Percentiles rank a stretch among this genome's conserved stretches.
Conservation (phyloP, 2,329 filamentous ascomycete genomes). For the Sphaerostilbella broomeana region DNA sequence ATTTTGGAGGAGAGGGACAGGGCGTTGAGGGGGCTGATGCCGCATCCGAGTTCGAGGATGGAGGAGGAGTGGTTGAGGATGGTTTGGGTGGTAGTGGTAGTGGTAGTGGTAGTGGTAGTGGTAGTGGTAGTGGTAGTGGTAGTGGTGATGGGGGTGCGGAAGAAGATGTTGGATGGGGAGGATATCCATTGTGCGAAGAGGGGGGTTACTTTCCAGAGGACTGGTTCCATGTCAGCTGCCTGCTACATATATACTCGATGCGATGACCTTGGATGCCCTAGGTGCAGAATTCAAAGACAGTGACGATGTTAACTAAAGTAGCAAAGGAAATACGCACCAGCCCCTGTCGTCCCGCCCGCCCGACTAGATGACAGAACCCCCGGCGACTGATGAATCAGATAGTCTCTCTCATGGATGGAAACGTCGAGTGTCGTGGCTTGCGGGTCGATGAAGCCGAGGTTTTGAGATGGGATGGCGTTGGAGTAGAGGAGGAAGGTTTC, state of each 20-base stretch:
- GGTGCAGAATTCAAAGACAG: too few relatives aligned
- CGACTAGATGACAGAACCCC: constrained; percentile 71
- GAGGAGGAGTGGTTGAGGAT: constrained; percentile 50
- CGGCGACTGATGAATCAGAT: constrained; percentile 77
- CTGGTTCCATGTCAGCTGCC: constrained; percentile 32
- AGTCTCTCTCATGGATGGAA: constrained; percentile 60
- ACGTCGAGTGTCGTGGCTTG: constrained; percentile 60
- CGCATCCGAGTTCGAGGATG: constrained; percentile 80
- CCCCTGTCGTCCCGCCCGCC: constrained; percentile 51
- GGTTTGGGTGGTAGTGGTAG: too few relatives aligned
- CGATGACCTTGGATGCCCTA: not conserved
- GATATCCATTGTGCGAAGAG: constrained; percentile 75
- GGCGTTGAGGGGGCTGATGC: constrained; percentile 74
- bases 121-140: not conserved
- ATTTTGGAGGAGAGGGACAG: constrained; percentile 59
- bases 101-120: too few relatives aligned
- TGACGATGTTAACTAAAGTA: too few relatives aligned
- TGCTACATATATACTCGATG: not conserved
- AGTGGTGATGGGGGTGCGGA: constrained; percentile 26
- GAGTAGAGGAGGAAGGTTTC: constrained; percentile 88
- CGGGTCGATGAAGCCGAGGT: constrained; percentile 80
- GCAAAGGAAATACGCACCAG: constrained; percentile 35
- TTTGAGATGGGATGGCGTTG: constrained; percentile 62
- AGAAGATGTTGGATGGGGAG: constrained; percentile 55
- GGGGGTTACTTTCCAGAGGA: constrained; percentile 88